Conservation (phyloP, 139 green algal species). For the Chlorella sp. region DNA sequence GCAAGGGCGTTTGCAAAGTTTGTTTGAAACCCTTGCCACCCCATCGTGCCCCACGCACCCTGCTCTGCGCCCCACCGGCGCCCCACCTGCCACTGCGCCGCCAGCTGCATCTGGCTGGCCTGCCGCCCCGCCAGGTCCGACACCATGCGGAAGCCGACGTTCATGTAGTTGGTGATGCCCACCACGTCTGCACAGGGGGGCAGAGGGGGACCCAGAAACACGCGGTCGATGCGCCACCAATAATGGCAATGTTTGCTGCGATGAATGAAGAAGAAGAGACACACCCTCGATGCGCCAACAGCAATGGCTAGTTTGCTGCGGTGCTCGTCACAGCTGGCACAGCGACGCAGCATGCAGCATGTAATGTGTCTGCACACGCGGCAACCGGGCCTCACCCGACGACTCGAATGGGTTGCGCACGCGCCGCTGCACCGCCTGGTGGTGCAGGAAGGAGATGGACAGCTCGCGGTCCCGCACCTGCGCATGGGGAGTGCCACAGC, state of each 20-base stretch:
- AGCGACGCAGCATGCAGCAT: too few relatives aligned
- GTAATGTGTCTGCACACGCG: neutral
- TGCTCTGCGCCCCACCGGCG: neutral
- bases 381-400: neutral
- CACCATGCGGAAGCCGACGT: slow-evolving; percentile 69
- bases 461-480: slow-evolving; percentile 34
- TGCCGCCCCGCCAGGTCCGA: slow-evolving; percentile 20
- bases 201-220: too few relatives aligned
- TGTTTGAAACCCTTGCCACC: too few relatives aligned
- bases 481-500: neutral
- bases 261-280: too few relatives aligned
- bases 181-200: slow-evolving; percentile 70
- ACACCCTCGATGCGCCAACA: too few relatives aligned
- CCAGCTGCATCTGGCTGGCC: slow-evolving; percentile 38
- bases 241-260: too few relatives aligned
- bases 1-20: neutral
- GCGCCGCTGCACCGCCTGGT: slow-evolving; percentile 66
- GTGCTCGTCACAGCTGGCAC: too few relatives aligned
- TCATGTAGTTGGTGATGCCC: slow-evolving; percentile 88
- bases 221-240: too few relatives aligned
- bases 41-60: neutral
- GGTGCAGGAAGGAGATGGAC: slow-evolving; percentile 59
- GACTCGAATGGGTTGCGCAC: slow-evolving; percentile 82
- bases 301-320: too few relatives aligned
- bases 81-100: slow-evolving; percentile 59